A percentile compares a stretch with the other conserved stretches of the same genome.
These are phyloP conservation scores for Arbutus unedo DNA, from an alignment of 148 eudicot genomes.

Conservation along the genomic window DNA sequence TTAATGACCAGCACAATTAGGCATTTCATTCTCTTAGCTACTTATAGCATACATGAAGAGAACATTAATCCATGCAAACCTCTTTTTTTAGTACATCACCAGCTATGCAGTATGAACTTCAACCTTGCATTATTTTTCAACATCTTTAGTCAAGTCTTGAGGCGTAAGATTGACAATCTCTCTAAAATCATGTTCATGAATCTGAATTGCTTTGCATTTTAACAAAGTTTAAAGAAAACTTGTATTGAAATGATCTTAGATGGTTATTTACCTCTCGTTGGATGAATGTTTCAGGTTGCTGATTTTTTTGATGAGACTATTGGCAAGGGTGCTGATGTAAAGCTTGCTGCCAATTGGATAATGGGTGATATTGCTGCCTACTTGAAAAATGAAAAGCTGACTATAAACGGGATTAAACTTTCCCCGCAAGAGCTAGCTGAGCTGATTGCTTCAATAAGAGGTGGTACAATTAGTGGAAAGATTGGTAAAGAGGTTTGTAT, in stretches of 20 bases:
- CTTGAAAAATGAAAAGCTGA: constrained; percentile 73
- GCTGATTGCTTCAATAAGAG: constrained; percentile 74
- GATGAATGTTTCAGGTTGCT: constrained; percentile 61
- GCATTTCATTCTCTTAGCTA: constrained; percentile 9
- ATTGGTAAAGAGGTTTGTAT: constrained; percentile 83
- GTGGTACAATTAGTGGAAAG: constrained; percentile 90
- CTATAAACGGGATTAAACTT: constrained; percentile 72
- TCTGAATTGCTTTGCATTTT: neutral
- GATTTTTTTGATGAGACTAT: constrained; percentile 82
- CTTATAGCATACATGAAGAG: neutral
- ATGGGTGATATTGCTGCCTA: constrained; percentile 98
- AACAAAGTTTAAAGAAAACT: neutral
- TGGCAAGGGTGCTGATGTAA: constrained; percentile 68
- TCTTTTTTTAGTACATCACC: neutral
- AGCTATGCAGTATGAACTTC: neutral
- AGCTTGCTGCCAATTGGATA: constrained; percentile 95
- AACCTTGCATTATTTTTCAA: neutral
- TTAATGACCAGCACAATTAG: neutral
- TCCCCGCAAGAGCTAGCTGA: constrained; percentile 76
- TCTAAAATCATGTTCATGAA: neutral
- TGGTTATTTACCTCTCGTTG: neutral
- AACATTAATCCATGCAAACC: neutral
- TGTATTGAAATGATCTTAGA: neutral
- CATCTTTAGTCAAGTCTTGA: neutral
- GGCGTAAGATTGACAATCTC: neutral